Evolutionary conservation across 2,329 filamentous ascomycete genomes (phyloP).

Genomic region (Fusarium sp.): DNA sequence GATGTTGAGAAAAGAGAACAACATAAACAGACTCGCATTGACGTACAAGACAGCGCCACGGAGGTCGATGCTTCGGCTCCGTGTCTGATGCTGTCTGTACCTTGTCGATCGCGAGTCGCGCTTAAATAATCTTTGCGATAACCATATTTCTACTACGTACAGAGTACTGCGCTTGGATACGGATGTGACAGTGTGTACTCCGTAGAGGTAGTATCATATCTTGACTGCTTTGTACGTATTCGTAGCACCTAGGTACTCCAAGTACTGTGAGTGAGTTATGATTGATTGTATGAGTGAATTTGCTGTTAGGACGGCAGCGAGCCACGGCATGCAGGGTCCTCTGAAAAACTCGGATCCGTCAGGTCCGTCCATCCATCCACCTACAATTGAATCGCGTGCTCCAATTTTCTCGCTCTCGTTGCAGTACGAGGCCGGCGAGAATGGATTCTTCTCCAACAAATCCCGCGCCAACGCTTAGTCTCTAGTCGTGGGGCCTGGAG

Average conservation of each 20-base stretch:
- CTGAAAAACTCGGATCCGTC: constrained; percentile 36
- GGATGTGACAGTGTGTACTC: constrained; percentile 6
- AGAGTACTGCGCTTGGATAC: not conserved
- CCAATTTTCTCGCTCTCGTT: constrained; percentile 26
- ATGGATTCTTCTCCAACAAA: constrained; percentile 33
- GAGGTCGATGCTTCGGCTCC: constrained; percentile 16
- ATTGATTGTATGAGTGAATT: constrained; percentile 50
- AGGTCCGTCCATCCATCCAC: constrained; percentile 15
- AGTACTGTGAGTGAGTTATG: constrained; percentile 5
- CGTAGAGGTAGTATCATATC: constrained; percentile 9
- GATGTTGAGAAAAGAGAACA: not conserved
- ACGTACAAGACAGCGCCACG: constrained; percentile 7
- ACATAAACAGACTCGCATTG: not conserved
- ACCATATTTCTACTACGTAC: not conserved
- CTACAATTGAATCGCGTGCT: constrained; percentile 25
- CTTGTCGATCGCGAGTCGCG: constrained; percentile 18
- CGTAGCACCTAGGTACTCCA: not conserved
- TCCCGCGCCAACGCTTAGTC: constrained; percentile 35
- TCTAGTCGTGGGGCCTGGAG: constrained; percentile 24
- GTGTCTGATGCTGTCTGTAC: constrained; percentile 1
- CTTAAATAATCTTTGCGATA: constrained; percentile 3
- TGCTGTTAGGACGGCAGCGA: constrained; percentile 33
- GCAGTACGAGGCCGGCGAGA: constrained; percentile 17
- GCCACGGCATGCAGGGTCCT: constrained; percentile 43
- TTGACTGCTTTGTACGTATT: not conserved